Conservation (phyloP, 2,329 filamentous ascomycete genomes). For the Ophiosphaerella korrae region DNA sequence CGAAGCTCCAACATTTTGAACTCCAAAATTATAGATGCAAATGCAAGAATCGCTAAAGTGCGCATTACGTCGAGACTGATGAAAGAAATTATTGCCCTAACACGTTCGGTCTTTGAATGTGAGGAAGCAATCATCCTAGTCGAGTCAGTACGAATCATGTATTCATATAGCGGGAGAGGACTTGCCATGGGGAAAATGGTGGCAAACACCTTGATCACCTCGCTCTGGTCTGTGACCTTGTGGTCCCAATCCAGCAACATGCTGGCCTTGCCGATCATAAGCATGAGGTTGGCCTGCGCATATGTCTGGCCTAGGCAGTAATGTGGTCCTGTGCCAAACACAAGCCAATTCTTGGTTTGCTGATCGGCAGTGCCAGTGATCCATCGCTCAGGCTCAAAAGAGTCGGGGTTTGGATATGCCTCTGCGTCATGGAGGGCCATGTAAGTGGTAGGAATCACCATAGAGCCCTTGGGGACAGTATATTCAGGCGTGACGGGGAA, state of each 20-base stretch:
- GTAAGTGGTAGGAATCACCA: slow-evolving; percentile 93
- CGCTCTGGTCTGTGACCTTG: slow-evolving; percentile 78
- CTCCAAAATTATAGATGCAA: slow-evolving; percentile 28
- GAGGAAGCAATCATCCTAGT: slow-evolving; percentile 80
- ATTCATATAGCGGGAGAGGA: slow-evolving; percentile 11
- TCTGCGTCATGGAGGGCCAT: slow-evolving; percentile 90
- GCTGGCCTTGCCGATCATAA: slow-evolving; percentile 88
- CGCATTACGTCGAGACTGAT: slow-evolving; percentile 20
- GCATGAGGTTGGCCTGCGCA: slow-evolving; percentile 84
- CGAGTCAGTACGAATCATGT: slow-evolving; percentile 21
- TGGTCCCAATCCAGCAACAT: slow-evolving; percentile 90
- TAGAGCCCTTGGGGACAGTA: slow-evolving; percentile 92
- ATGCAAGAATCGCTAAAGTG: slow-evolving; percentile 32
- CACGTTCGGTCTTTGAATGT: slow-evolving; percentile 61
- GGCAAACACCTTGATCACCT: slow-evolving; percentile 98
- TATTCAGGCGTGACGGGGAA: slow-evolving; percentile 89
- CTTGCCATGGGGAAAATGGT: slow-evolving; percentile 95
- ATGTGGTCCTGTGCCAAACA: slow-evolving; percentile 94
- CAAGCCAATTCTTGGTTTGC: slow-evolving; percentile 94
- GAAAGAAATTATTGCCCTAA: slow-evolving; percentile 13
- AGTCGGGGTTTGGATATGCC: slow-evolving; percentile 85
- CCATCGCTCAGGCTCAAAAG: slow-evolving; percentile 61
- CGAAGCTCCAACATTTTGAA: slow-evolving; percentile 20
- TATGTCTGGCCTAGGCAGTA: slow-evolving; percentile 96
- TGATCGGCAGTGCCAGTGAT: slow-evolving; percentile 87